Base-by-base conservation (phyloP, 2,329 filamentous ascomycete genomes). In the Fusarium virguliforme region DNA sequence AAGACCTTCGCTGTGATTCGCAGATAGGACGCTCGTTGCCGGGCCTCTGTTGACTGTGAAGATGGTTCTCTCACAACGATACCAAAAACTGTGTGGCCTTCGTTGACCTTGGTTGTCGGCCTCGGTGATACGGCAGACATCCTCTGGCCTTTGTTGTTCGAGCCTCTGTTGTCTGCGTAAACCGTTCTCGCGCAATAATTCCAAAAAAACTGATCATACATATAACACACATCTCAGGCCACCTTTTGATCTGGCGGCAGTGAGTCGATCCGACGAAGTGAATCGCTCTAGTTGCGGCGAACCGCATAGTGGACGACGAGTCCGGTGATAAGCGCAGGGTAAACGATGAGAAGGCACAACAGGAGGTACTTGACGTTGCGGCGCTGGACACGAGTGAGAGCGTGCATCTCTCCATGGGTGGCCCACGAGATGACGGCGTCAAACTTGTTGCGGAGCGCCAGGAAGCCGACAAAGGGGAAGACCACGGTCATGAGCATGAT, bases 401-500 rank as follows among this genome's bases (percentile, higher is more conserved):
- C 74, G 24, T 79, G 76, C 28, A 83, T 80, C 71, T 86, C 82
- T 6, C 86, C 86, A 2, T 80, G 76, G 0, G 85, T 86, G 58
- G 81, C 83, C 85, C 85, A 88, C 7, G 81, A 81, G 30, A 88
- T 80, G 0, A 81, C 81, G 1, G 79, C 77, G 68, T 86, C 81
- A 50, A 87, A 83, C 12, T 77, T 80, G 10, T 85, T 85, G 9
- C 74, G 78, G 28, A 86, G 79, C 1, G 84, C 83, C 8, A 87
- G 72, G 0, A 85, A 64, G 0, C 84, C 82, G 9, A 85, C 75
- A 53, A 88, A 84, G 0, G 86, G 86, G n/a, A 88, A 80, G 7
- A 78, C 41, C 1, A 84, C 60, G 18, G 82, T 83, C 43, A 85
- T 51, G 1, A 77, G 32, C 48, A 82, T 72, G 66, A 86, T 81